Base-by-base conservation (phyloP, 179 eudicot genomes). In the Actinidia polygama region DNA sequence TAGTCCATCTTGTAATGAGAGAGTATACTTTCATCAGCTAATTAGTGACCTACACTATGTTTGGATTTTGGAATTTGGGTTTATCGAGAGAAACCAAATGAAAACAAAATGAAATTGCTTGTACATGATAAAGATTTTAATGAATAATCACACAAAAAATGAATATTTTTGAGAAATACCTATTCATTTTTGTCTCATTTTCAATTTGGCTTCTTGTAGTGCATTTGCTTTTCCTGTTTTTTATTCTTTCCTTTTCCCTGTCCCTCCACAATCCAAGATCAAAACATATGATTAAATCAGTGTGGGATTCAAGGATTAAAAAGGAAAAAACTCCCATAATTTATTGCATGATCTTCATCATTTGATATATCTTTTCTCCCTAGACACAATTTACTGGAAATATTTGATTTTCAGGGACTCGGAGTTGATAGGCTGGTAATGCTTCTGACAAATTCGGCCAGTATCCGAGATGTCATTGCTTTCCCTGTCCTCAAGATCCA, bases 381-480 rank as follows among this genome's bases (percentile, higher is more conserved):
- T 40, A 5, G 70, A 14, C 44, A 23, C 8, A 21, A 57, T 9
- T 44, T 69, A 26, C 53, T 40, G 44, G 4, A 40, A 40, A 40
- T 40, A 40, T 40, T 40, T 40, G 44, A 40, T 75, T 81, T 85
- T 79, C 91, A 96, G 99, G 99, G 99, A 76, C 90, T 97, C 46
- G 99, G 99, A 77, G 90, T 97, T 26, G 98, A 97, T 84, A 89
- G 99, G 90, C 95, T 97, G 54, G 99, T 97, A 49, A 97, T 97
- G 99, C 93, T 97, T 55, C 80, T 97, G 82, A 97, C 99, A 36
- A 87, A 97, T 83, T 92, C 98, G 68, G 95, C 97, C 80, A 95
- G 99, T 85, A 97, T 97, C 71, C 93, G 99, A 23, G 99, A 97
- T 86, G 99, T 97, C 49, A 97, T 97, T 83, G 97, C 98, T n/a